Conservation (phyloP, 345 rosid genomes). For the Erucastrum elatum region DNA sequence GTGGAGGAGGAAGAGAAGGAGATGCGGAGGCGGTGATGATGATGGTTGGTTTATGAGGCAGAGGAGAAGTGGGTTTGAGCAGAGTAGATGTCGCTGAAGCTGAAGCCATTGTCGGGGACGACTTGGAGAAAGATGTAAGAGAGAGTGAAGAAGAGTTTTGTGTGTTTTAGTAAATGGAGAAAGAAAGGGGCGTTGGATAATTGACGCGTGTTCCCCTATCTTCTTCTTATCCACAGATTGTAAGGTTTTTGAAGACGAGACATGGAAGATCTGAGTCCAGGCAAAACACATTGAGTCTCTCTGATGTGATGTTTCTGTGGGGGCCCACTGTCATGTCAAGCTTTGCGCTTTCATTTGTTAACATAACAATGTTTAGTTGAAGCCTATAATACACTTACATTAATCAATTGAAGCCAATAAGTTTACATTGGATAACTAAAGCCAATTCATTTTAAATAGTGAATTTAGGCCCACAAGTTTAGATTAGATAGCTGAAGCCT, state of each 20-base stretch:
- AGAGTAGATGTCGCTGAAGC: conserved; percentile 74
- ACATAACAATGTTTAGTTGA: background rate
- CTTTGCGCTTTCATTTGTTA: conserved; percentile 5
- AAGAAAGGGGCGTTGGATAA: conserved; percentile 24
- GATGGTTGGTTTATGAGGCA: conserved; percentile 32
- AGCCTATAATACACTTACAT: background rate
- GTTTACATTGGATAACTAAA: background rate
- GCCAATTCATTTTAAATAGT: background rate
- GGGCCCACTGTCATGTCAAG: conserved; percentile 12
- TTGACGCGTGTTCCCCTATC: conserved; percentile 89
- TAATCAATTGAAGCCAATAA: background rate
- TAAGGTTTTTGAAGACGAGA: conserved; percentile 13
- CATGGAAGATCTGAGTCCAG: conserved; percentile 13
- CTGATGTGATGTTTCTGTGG: conserved; percentile 5
- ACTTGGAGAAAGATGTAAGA: background rate
- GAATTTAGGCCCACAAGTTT: too few relatives aligned
- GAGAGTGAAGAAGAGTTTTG: conserved; percentile 10
- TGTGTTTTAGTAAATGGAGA: background rate
- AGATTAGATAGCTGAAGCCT: too few relatives aligned
- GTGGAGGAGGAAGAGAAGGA: too few relatives aligned
- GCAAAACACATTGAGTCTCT: background rate
- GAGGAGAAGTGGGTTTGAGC: conserved; percentile 51
- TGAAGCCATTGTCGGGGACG: conserved; percentile 56
- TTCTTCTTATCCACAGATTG: conserved; percentile 64
- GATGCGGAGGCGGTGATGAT: conserved; percentile 25